Percentiles rank a stretch among this genome's conserved stretches.
These are phyloP conservation scores for Epichloe hybrida DNA, from an alignment of 2,329 filamentous ascomycete species.

Conservation along the genomic window DNA sequence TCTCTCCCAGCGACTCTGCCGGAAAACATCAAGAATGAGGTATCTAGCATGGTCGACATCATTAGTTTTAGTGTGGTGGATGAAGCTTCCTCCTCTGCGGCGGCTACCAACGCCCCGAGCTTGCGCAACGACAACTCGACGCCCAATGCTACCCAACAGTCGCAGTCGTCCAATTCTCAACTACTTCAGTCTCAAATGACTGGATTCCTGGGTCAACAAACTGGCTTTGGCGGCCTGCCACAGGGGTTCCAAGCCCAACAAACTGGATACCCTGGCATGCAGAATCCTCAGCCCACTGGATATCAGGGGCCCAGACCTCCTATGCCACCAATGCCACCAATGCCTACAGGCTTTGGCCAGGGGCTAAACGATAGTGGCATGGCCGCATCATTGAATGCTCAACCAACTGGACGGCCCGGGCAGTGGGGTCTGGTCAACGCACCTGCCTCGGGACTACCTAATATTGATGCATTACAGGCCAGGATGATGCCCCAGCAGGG, in stretches of 20 bases:
- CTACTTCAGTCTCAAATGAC: constrained; percentile 55
- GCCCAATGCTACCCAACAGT: constrained; percentile 48
- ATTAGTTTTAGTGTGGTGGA: constrained; percentile 90
- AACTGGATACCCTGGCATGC: constrained; percentile 55
- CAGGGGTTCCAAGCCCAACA: constrained; percentile 52
- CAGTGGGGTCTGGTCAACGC: constrained; percentile 99
- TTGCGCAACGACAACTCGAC: constrained; percentile 43
- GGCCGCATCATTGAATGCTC: constrained; percentile 62
- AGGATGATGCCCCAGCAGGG: constrained; percentile 97
- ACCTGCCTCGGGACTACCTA: constrained; percentile 75
- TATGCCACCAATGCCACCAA: constrained; percentile 62
- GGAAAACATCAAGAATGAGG: constrained; percentile 84
- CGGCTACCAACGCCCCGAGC: constrained; percentile 53
- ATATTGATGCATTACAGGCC: constrained; percentile 82
- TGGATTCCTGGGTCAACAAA: constrained; percentile 46
- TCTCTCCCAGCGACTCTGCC: constrained; percentile 61
- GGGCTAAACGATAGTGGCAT: constrained; percentile 42
- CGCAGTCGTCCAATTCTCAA: constrained; percentile 59
- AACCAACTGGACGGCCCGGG: constrained; percentile 82
- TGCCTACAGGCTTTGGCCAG: constrained; percentile 45
- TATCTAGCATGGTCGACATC: constrained; percentile 98
- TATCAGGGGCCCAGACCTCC: constrained; percentile 79
- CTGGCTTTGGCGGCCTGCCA: constrained; percentile 42
- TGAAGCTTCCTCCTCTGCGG: constrained; percentile 39
- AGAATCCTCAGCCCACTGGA: constrained; percentile 60